These are phyloP conservation scores for Spongiforma sp. DNA, from an alignment of 1,284 basidiomycete genomes.

Conservation along the genomic window DNA sequence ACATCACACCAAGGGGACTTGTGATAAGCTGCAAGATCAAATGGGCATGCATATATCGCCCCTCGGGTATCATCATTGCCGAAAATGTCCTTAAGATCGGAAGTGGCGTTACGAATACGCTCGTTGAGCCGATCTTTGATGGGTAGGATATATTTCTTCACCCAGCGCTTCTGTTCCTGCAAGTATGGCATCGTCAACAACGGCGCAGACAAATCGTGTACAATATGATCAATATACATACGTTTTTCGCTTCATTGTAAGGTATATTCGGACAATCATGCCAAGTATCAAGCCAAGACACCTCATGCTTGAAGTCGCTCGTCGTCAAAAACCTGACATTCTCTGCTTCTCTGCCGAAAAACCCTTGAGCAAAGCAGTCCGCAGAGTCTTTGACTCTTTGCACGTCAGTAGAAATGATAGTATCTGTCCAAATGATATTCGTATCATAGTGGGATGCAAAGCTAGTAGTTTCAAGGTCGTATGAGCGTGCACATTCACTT, in stretches of 20 bases:
- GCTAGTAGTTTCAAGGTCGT: constrained; percentile 9
- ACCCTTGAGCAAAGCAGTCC: constrained; percentile 50
- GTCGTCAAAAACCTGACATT: constrained; percentile 42
- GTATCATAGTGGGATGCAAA: constrained; percentile 30
- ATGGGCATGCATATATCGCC: constrained; percentile 52
- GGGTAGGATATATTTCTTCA: constrained; percentile 42
- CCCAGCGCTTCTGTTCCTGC: too few species aligned
- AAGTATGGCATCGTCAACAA: too few species aligned
- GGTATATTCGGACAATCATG: constrained; percentile 41
- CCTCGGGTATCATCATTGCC: constrained; percentile 44
- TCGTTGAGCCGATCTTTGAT: constrained; percentile 45
- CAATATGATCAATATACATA: too few species aligned
- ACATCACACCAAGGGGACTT: constrained; percentile 48
- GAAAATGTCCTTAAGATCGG: constrained; percentile 39
- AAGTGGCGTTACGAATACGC: constrained; percentile 39
- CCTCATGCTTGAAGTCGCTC: constrained; percentile 43
- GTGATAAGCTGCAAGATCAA: constrained; percentile 46
- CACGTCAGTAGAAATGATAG: constrained; percentile 47
- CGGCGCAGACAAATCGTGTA: too few species aligned
- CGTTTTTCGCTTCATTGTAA: too few species aligned
- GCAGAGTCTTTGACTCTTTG: constrained; percentile 51
- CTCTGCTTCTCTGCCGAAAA: constrained; percentile 41
- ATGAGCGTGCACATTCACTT: background rate
- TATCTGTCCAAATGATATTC: constrained; percentile 34
- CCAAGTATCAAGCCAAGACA: constrained; percentile 51